Base-by-base conservation (phyloP, 2,329 filamentous ascomycete genomes). In the Cercospora sesami region DNA sequence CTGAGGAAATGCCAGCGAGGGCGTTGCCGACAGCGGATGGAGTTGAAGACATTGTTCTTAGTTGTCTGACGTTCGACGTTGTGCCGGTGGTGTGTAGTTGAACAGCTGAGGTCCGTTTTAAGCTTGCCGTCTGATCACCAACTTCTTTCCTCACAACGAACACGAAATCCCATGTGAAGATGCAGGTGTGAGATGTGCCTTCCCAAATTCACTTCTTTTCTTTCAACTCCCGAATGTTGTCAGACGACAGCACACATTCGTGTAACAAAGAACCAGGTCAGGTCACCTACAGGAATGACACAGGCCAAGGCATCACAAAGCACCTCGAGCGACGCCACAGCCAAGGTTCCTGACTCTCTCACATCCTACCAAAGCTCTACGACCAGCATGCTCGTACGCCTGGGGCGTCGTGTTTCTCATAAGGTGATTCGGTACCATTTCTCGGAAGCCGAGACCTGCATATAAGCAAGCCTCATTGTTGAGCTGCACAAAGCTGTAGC, bases 221-320 rank as follows among this genome's bases (percentile, higher is more conserved):
- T 42, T 45, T 62, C 21, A 45, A 21, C 60, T 62, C n/a, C 36
- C 45, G 30, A 23, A 48, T 53, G 30, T 63, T 33, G 30, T 58
- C 55, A 59, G 28, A 31, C 16, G 28, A 33, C 55, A 31, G 28
- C 55, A 33, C 28, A 30, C 55, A 59, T 59, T n/a, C 55, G 28
- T 59, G 55, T 26, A 23, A 59, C 55, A 33, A 59, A 58, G 55
- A 58, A 58, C n/a, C 53, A 28, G 53, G 28, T 28, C 53, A 28
- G 23, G 28, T 28, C 42, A 51, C 42, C 21, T 31, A 12, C 4
- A 63, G 28, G 61, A 63, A 63, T 63, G 61, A 63, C 61, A 63
- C 45, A 63, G 61, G 42, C 61, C 45, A 63, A 55, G 45, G 26
- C 55, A 59, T 59, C 28, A 36, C 55, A 59, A 59, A 31, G 55